These are phyloP conservation scores for Phaeosphaeriaceae sp. DNA, from an alignment of 2,329 filamentous ascomycete genomes.

Conservation along the genomic window DNA sequence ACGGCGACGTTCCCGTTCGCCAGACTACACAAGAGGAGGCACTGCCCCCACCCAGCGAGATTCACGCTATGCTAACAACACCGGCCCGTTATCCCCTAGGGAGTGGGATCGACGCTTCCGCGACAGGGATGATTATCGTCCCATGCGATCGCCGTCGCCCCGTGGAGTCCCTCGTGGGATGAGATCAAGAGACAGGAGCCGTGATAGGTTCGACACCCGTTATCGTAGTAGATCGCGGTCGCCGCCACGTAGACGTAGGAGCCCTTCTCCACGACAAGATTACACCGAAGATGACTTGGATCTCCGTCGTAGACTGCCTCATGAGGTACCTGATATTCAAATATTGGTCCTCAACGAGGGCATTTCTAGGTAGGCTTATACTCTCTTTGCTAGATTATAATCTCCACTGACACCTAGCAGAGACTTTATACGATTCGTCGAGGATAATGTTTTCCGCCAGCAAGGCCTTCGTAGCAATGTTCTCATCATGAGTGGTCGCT, in stretches of 20 bases:
- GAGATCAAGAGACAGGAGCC: slow-evolving; percentile 47
- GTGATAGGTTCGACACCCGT: slow-evolving; percentile 59
- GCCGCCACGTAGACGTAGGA: slow-evolving; percentile 67
- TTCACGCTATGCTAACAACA: slow-evolving; percentile 47
- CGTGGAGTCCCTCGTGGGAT: slow-evolving; percentile 44
- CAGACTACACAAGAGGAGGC: slow-evolving; percentile 62
- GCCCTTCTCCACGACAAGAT: slow-evolving; percentile 69
- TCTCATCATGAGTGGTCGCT: slow-evolving; percentile 77
- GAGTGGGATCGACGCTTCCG: slow-evolving; percentile 64
- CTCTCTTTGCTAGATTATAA: background rate
- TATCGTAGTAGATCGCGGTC: slow-evolving; percentile 70
- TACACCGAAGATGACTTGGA: slow-evolving; percentile 65
- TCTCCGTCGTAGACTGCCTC: slow-evolving; percentile 73
- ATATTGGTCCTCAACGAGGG: slow-evolving; percentile 77
- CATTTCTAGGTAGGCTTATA: slow-evolving; percentile 52
- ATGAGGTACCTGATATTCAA: slow-evolving; percentile 87
- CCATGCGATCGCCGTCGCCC: slow-evolving; percentile 55
- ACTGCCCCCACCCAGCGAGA: slow-evolving; percentile 56
- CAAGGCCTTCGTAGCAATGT: slow-evolving; percentile 78
- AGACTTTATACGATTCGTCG: slow-evolving; percentile 83
- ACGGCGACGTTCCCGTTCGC: slow-evolving; percentile 65
- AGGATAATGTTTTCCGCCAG: slow-evolving; percentile 72
- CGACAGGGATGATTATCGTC: slow-evolving; percentile 63
- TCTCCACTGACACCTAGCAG: slow-evolving; percentile 38
- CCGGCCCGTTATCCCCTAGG: slow-evolving; percentile 45